Base-by-base conservation (phyloP, 768 basidiomycete species). In the Tulasnella sp. region DNA sequence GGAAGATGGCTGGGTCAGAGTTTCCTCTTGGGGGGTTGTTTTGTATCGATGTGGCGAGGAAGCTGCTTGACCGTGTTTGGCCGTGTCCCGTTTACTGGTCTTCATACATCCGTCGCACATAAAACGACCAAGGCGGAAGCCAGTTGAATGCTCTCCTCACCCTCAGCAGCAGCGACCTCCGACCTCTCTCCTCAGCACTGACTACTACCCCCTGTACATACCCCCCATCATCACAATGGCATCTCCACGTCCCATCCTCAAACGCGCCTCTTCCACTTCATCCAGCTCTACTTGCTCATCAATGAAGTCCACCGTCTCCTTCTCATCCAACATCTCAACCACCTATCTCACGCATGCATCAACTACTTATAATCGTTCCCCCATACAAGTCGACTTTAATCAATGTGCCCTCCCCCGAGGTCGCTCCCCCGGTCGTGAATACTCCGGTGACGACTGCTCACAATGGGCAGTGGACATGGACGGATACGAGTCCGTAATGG, bases 251-350 rank as follows among this genome's bases (percentile, higher is more conserved):
- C 46, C 55, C 21, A 49, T 46, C 29, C 42, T 57, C 19, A 57
- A 57, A 32, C 55, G 42, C 34, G 9, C 55, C 31, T 46, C 17
- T 43, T 45, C 55, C 15, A 46, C 55, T 5, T 46, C 42, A 6
- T 49, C 48, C 48, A 23, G 5, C 12, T 31, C 8, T 7, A 49
- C 6, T 27, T 23, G 46, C 34, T 31, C 55, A 23, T 40, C 52
- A 7, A 31, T 40, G 37, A 45, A 49, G 37, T 45, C 55, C 9
- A 25, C 25, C 5, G 55, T 57, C 17, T 57, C 55, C 41, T 57
- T 57, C 42, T 57, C 55, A 5, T 46, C 42, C 25, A 57, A 57
- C 42, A 57, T 57, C 55, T 57, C 55, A 17, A 57, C 55, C 31
- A 57, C 42, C 17, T 57, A 57, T 36, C 42, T 57, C 42, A 57